These are phyloP conservation scores for Spatholobus suberectus DNA, from an alignment of 306 rosid species.

Conservation along the genomic window DNA sequence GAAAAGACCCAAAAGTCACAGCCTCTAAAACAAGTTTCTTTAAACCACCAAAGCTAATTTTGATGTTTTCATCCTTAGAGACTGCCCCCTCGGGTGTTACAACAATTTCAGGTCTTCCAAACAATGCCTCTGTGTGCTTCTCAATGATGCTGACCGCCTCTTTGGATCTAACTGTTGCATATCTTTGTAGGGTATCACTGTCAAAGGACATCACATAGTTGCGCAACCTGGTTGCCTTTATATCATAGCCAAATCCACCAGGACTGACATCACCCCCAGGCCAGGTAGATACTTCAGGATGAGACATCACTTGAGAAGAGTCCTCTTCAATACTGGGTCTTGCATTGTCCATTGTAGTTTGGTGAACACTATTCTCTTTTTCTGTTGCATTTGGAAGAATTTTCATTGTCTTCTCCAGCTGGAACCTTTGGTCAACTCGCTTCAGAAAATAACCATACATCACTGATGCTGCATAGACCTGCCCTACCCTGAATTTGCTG, in stretches of 20 bases:
- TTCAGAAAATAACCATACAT: slow-evolving; percentile 96
- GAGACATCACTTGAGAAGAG: slow-evolving; percentile 53
- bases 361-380: slow-evolving; percentile 50
- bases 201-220: slow-evolving; percentile 89
- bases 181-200: slow-evolving; percentile 83
- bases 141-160: slow-evolving; percentile 92
- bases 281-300: slow-evolving; percentile 71
- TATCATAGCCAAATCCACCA: slow-evolving; percentile 55
- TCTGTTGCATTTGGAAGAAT: slow-evolving; percentile 57
- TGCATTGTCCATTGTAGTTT: slow-evolving; percentile 49
- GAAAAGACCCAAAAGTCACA: slow-evolving; percentile 91
- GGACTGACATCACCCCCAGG: slow-evolving; percentile 59
- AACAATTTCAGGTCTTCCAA: slow-evolving; percentile 88
- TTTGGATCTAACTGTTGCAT: slow-evolving; percentile 85
- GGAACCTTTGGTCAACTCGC: slow-evolving; percentile 95
- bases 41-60: slow-evolving; percentile 86
- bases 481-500: slow-evolving; percentile 89
- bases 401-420: slow-evolving; percentile 93
- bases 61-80: slow-evolving; percentile 73
- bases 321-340: slow-evolving; percentile 46
- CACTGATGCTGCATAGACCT: slow-evolving; percentile 94
- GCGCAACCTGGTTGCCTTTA: slow-evolving; percentile 75
- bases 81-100: slow-evolving; percentile 69
- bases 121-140: slow-evolving; percentile 93
- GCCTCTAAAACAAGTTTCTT: slow-evolving; percentile 89